Base-by-base conservation (phyloP, 1,284 basidiomycete genomes). In the Cronartium quercuum region DNA sequence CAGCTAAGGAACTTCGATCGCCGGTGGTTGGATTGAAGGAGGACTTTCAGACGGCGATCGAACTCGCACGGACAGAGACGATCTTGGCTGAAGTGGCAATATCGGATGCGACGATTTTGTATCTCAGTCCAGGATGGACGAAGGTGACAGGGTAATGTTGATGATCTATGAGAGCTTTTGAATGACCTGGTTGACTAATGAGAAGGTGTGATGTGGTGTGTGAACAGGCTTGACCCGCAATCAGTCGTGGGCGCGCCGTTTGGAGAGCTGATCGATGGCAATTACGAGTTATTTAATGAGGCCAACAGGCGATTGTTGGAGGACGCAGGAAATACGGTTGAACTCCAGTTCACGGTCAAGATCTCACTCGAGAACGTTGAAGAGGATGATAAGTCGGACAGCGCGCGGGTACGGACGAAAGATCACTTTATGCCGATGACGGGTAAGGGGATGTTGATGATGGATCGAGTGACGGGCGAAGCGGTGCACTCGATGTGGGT, bases 401-500 rank as follows among this genome's bases (percentile, higher is more conserved):
- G 79, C 10, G 79, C 81, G 58, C 79, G 81, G 47, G 80, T 79
- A 77, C 13, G 75, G 76, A 63, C 67, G 76, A 34, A 40, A 75
- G 81, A 82, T 85, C 77, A 83, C 89, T 78, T 58, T 94, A 89
- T 82, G 90, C 92, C 81, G 87, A 94, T 98, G 88, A 94, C 97
- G 79, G 96, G 92, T 51, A 96, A 96, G 81, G 96, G 96, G 29
- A 98, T 99, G 95, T 87, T 98, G 78, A 95, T 98, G 89, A 88
- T 92, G 77, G 93, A 96, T 82, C 88, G 92, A 42, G 88, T 92
- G 80, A 89, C 89, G 69, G 90, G 90, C 4, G 86, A 87, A 76
- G 89, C 92, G 2, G 92, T 94, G 29, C 96, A 98, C 82, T 96
- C 95, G 4, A 98, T 98, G 94, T 99, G 96, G 96, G 94, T 98